These are phyloP conservation scores for Scheffersomyces titani DNA, from an alignment of 1,139 yeast genomes.

Conservation along the genomic window DNA sequence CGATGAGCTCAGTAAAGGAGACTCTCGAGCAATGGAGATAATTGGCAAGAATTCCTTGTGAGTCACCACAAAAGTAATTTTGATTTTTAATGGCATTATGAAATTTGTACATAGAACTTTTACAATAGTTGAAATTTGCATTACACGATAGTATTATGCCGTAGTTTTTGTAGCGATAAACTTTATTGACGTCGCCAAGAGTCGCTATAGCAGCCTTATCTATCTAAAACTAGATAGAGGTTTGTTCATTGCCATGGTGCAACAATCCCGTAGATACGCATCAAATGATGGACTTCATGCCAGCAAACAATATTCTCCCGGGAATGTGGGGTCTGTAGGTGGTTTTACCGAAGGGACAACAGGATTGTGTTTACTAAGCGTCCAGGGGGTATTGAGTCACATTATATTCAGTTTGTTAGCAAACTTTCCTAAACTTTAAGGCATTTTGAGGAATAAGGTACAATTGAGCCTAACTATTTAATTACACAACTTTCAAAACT, in stretches of 20 bases:
- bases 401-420: not conserved
- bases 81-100: not conserved
- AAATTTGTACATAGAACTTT: not conserved
- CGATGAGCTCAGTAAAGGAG: conserved; percentile 64
- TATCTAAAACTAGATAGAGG: not conserved
- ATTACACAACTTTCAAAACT: not conserved
- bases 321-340: not conserved
- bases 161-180: not conserved
- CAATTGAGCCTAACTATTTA: not conserved
- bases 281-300: not conserved
- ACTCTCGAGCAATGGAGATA: conserved; percentile 68
- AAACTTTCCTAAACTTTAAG: not conserved
- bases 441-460: not conserved
- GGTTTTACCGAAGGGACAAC: too few species aligned
- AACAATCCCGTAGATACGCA: not conserved
- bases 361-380: not conserved
- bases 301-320: not conserved
- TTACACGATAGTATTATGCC: not conserved
- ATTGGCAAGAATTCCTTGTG: conserved; percentile 35
- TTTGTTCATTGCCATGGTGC: not conserved
- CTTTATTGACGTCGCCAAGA: not conserved
- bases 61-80: not conserved
- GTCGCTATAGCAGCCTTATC: not conserved
- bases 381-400: not conserved
- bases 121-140: not conserved